phyloP scores from a whole-genome alignment of 148 eudicot species.

The Diospyros kaki region DNA sequence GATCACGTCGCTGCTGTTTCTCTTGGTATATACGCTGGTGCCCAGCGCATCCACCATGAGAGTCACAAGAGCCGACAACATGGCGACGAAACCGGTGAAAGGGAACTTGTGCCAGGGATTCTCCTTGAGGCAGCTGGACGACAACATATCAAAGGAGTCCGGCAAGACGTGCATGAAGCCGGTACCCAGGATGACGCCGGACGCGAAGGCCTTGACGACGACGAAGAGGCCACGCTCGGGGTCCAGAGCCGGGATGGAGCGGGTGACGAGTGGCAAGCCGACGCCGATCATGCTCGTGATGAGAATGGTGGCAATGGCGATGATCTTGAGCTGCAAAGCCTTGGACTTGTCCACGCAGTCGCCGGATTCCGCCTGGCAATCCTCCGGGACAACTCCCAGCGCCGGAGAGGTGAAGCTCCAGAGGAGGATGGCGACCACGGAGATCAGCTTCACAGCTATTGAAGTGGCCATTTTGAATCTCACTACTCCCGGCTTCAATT shows the following conservation, averaged over 20 bases:
- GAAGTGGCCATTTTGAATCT: neutral
- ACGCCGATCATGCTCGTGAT: slow-evolving; percentile 54
- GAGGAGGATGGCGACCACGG: slow-evolving; percentile 10
- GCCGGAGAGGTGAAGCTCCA: slow-evolving; percentile 10
- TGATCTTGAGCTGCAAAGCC: slow-evolving; percentile 32
- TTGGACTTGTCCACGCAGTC: slow-evolving; percentile 27
- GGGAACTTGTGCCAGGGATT: slow-evolving; percentile 45
- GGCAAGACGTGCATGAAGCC: slow-evolving; percentile 78
- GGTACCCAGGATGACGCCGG: slow-evolving; percentile 64
- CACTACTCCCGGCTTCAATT: neutral
- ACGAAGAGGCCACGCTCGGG: slow-evolving; percentile 48
- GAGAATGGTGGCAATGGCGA: slow-evolving; percentile 46
- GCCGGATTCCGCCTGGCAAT: slow-evolving; percentile 21
- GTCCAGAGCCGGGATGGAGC: slow-evolving; percentile 30
- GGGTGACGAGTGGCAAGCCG: slow-evolving; percentile 37
- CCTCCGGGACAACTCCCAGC: slow-evolving; percentile 9
- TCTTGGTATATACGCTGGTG: slow-evolving; percentile 28
- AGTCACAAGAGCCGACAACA: slow-evolving; percentile 39
- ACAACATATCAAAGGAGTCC: slow-evolving; percentile 43
- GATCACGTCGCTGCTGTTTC: neutral
- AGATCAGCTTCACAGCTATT: neutral
- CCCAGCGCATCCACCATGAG: slow-evolving; percentile 45
- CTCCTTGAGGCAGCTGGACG: slow-evolving; percentile 31
- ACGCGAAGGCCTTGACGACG: slow-evolving; percentile 55
- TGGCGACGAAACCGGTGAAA: slow-evolving; percentile 34